Evolutionary conservation across 352 stramenopile species (phyloP), one percentile per base, ranked within the genome.

Genomic region (Phytophthora idaei): DNA sequence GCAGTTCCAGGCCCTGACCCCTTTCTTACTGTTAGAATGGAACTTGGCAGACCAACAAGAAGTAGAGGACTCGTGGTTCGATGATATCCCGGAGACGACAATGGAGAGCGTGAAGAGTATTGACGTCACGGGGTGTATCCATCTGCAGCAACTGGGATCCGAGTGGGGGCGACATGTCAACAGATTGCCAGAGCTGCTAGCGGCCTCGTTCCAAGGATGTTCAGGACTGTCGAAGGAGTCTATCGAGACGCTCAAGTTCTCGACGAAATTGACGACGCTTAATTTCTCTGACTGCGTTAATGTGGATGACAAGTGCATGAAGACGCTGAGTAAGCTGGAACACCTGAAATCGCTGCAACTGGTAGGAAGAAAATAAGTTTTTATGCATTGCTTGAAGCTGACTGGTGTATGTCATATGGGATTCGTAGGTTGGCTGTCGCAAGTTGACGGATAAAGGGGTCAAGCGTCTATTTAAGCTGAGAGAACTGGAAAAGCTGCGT

Each of bases 1-100:
- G 17, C 73, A 85, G 46, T 94, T 94, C 53, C 81, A 77, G 14
- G 61, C 69, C 2, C 61, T 94, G 5, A 64, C 64, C 3, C 80
- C 76, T n/a, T 82, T 77, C 44, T 64, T 93, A 12, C 58, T 79
- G 32, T 69, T 89, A 27, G 76, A 90, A 45, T 94, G 86, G 86
- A 64, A 81, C 42, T 62, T 93, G 29, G 56, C 59, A 10, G 67
- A 74, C n/a, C 69, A 76, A 37, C 25, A 77, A 10, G 72, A 92
- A 8, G 73, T 93, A 0, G 61, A 87, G 12, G 78, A 84, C 46
- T 74, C 80, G 50, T 94, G 86, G 86, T 93, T 94, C 36, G 71
- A 90, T 47, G 71, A 72, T 7, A 62, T 92, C 5, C 70, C 79
- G 2, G 56, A 67, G 6, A 64, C 58, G 14, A 76, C 76, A 4